Evolutionary conservation across 345 rosid species (phyloP), one percentile per base, ranked within the genome.

Genomic region (Eucalyptus marginata): DNA sequence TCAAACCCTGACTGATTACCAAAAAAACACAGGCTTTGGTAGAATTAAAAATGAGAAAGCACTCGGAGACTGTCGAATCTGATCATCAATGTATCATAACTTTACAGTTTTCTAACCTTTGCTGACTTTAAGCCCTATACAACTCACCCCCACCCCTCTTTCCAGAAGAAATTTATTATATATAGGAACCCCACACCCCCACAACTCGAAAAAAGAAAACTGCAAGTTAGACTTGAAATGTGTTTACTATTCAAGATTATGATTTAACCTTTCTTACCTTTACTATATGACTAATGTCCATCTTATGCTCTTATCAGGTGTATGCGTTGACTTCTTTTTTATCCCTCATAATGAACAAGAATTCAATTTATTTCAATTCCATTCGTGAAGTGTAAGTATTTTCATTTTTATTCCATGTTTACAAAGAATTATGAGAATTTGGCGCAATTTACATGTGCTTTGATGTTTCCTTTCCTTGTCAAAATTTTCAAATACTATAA

Each of bases 321-420:
- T 98, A 96, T 93, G 99, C 99, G 40, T 91, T 97, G 91, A 97
- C 93, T 96, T 98, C 99, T 56, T 98, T 98, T 91, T 91, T 97
- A 93, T 90, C 99, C 66, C 96, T 98, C 29, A 91, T 96, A 43
- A 88, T 97, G 86, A 96, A 95, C 5, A 87, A 89, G 87, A 91
- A 95, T 93, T 92, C 99, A n/a, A 98, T 98, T 76, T 96, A 96
- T 89, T 97, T 97, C 92, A 97, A 97, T 94, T 98, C 99, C 88
- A 94, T 97, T 84, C 90, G 99, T 62, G 99, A 98, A 95, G 96
- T 96, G 99, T 98, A 93, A 96, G 99, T 93, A 89, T 90, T 13
- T 80, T 5, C 36, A 64, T 29, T 44, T 64, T 66, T 33, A n/a
- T 43, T 27, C 58, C 49, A 31, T 68, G 51, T 76, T 40, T 56